phyloP scores from a whole-genome alignment of 2,329 filamentous ascomycete species.

The Calonectria multiphialidica region DNA sequence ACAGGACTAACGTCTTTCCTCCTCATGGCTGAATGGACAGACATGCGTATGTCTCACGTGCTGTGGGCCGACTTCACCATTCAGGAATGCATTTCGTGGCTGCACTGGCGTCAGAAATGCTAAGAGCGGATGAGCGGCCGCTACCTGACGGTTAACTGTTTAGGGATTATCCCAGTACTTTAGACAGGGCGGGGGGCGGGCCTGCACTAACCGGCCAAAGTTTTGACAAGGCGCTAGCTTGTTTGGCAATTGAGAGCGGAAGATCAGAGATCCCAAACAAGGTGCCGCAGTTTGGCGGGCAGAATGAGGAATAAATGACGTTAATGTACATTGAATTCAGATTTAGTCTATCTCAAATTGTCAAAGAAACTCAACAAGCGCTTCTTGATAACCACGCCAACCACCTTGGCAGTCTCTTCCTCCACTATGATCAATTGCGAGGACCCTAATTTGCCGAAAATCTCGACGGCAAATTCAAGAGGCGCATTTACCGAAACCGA shows the following conservation, averaged over 20 bases:
- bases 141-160: background rate
- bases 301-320: background rate
- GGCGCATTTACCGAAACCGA: constrained; percentile 11
- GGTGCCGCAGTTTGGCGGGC: too few species aligned
- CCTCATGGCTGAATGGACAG: background rate
- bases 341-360: background rate
- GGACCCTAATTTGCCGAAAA: constrained; percentile 20
- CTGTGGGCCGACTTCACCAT: background rate
- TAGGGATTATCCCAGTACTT: background rate
- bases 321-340: background rate
- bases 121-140: background rate
- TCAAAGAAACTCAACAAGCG: constrained; percentile 14
- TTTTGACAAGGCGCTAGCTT: background rate
- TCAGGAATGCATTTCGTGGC: background rate
- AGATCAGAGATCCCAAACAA: background rate
- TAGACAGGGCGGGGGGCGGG: too few species aligned
- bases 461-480: constrained; percentile 26
- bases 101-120: background rate
- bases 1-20: background rate
- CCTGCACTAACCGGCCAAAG: too few species aligned
- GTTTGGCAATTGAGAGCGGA: background rate
- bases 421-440: constrained; percentile 14
- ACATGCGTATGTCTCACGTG: background rate
- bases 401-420: constrained; percentile 18
- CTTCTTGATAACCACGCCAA: constrained; percentile 13